Conservation (phyloP, 495 filamentous ascomycete species). For the Hypoxylon trugodes region DNA sequence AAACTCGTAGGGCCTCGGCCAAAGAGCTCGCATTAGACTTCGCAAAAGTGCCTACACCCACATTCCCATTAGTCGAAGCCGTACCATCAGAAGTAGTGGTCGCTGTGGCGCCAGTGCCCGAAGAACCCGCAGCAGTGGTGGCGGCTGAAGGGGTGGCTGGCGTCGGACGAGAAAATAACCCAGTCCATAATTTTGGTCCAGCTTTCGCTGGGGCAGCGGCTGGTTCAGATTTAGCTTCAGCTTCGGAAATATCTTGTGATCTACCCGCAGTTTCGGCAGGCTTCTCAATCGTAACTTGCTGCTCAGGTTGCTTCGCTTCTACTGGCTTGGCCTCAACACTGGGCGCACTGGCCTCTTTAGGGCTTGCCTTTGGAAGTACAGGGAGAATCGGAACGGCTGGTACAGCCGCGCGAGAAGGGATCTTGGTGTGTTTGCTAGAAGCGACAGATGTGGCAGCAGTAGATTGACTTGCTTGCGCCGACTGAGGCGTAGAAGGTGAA, state of each 20-base stretch:
- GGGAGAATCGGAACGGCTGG: conserved; percentile 76
- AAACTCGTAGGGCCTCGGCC: conserved; percentile 74
- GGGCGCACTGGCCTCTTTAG: conserved; percentile 52
- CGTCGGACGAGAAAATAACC: conserved; percentile 68
- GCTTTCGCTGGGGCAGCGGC: conserved; percentile 54
- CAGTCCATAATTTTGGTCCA: conserved; percentile 79
- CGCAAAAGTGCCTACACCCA: conserved; percentile 43
- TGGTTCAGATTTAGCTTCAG: conserved; percentile 42
- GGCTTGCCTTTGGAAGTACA: conserved; percentile 64
- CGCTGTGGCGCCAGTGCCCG: conserved; percentile 26
- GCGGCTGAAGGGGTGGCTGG: conserved; percentile 37
- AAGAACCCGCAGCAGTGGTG: conserved; percentile 41
- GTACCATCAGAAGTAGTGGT: conserved; percentile 13
- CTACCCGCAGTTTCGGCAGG: conserved; percentile 34
- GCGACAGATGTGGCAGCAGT: conserved; percentile 37
- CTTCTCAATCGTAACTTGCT: conserved; percentile 43
- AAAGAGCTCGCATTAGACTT: conserved; percentile 72
- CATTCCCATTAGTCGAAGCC: conserved; percentile 21
- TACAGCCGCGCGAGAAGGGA: conserved; percentile 58
- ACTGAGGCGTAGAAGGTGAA: conserved; percentile 76
- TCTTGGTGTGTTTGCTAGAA: conserved; percentile 52
- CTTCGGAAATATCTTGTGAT: conserved; percentile 25
- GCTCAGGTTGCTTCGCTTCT: conserved; percentile 48
- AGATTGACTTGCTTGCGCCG: conserved; percentile 55
- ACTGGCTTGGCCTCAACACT: conserved; percentile 29